These are phyloP conservation scores for Melanopsichium pennsylvanicum DNA, from an alignment of 1,284 basidiomycete species.

Conservation along the genomic window DNA sequence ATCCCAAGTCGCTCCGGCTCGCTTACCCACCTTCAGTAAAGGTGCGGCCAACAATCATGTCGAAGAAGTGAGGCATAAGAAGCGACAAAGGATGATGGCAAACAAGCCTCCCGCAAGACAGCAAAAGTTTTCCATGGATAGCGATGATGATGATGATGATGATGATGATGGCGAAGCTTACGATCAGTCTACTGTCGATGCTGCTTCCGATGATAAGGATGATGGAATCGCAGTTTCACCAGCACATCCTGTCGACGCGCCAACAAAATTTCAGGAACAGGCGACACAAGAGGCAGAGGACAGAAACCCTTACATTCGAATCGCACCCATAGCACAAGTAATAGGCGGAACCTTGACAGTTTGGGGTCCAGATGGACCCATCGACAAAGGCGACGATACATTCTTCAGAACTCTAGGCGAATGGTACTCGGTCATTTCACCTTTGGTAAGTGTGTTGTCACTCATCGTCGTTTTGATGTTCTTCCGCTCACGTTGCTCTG, in stretches of 20 bases:
- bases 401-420: conserved; percentile 36
- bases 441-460: conserved; percentile 43
- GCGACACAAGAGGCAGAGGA: not conserved
- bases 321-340: conserved; percentile 9
- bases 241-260: no score
- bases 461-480: not conserved
- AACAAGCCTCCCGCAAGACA: conserved; percentile 13
- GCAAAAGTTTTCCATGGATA: conserved; percentile 49
- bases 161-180: conserved; percentile 4
- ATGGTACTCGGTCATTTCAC: conserved; percentile 31
- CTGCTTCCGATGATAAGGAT: no score
- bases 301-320: conserved; percentile 3
- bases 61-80: conserved; percentile 6
- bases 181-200: no score
- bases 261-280: no score
- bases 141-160: conserved; percentile 39
- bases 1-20: conserved; percentile 5
- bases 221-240: not conserved
- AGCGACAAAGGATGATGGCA: conserved; percentile 7
- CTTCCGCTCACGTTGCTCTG: not conserved
- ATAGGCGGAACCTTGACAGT: conserved; percentile 13
- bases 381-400: conserved; percentile 44
- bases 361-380: conserved; percentile 46
- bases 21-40: no score
- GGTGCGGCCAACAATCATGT: not conserved